phyloP scores from a whole-genome alignment of 805 yeast genomes.

The Ogataea parapolymorpha region DNA sequence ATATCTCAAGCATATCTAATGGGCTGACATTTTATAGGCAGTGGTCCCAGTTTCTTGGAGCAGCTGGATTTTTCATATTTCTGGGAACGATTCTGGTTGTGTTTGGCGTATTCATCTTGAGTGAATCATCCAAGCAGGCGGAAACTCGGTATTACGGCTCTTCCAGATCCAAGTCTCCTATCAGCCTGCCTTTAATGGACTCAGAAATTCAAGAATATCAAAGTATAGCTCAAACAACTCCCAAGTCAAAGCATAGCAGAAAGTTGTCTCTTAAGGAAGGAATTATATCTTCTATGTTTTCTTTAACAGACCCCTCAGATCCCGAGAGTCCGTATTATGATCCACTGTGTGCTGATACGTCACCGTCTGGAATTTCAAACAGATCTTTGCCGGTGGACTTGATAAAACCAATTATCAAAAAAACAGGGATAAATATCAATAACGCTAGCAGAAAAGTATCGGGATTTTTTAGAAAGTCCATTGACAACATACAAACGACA shows the following conservation, averaged over 20 bases:
- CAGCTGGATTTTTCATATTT: conserved; percentile 38
- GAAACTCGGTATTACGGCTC: not conserved
- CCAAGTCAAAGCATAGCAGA: conserved; percentile 9
- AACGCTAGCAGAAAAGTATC: conserved; percentile 29
- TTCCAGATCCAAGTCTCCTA: not conserved
- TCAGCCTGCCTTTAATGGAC: conserved; percentile 4
- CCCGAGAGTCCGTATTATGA: conserved; percentile 26
- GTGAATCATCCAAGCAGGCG: conserved; percentile 44
- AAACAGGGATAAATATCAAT: conserved; percentile 26
- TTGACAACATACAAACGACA: conserved; percentile 14
- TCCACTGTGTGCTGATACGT: conserved; percentile 7
- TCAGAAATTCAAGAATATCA: conserved; percentile 8
- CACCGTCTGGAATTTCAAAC: conserved; percentile 8
- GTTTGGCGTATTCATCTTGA: conserved; percentile 66
- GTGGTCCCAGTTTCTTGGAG: conserved; percentile 35
- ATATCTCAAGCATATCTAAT: conserved; percentile 63
- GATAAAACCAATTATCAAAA: conserved; percentile 23
- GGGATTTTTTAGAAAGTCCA: conserved; percentile 25
- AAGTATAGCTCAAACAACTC: conserved; percentile 12
- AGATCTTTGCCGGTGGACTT: conserved; percentile 16
- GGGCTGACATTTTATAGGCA: conserved; percentile 59
- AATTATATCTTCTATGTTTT: conserved; percentile 18
- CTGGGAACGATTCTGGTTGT: conserved; percentile 49
- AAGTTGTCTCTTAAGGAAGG: conserved; percentile 16
- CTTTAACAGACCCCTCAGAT: conserved; percentile 21